Evolutionary conservation across 208 protist genomes (phyloP).

Genomic region (Perkinsela sp.): DNA sequence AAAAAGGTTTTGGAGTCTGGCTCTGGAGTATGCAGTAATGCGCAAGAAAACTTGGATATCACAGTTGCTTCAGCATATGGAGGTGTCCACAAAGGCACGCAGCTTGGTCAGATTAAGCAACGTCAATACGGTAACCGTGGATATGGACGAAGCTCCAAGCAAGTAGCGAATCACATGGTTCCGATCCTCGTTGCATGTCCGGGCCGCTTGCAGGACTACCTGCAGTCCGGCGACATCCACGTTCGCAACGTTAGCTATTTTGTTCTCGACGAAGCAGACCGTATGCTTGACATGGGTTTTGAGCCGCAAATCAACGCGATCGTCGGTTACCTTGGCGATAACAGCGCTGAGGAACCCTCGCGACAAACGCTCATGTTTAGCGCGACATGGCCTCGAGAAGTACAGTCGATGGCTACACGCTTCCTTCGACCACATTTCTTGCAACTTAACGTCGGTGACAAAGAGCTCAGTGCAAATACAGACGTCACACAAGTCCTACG

Average conservation of each 20-base stretch:
- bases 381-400: constrained; percentile 71
- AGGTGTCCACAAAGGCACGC: constrained; percentile 30
- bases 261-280: constrained; percentile 87
- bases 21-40: constrained; percentile 5
- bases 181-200: constrained; percentile 76
- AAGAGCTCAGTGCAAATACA: constrained; percentile 46
- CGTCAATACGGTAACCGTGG: background rate
- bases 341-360: constrained; percentile 25
- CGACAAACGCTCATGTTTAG: constrained; percentile 89
- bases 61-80: constrained; percentile 43
- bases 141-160: background rate
- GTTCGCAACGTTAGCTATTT: constrained; percentile 85
- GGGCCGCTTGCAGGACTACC: constrained; percentile 79
- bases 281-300: constrained; percentile 96
- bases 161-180: constrained; percentile 9
- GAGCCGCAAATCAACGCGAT: constrained; percentile 86
- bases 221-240: constrained; percentile 71
- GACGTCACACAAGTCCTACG: constrained; percentile 46
- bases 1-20: constrained; percentile 29
- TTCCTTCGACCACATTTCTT: constrained; percentile 56
- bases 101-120: constrained; percentile 27
- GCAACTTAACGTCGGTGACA: constrained; percentile 62
- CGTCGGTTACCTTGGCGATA: constrained; percentile 36
- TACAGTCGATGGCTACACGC: constrained; percentile 40
- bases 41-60: constrained; percentile 10